Conservation (phyloP, 495 filamentous ascomycete species). For the Aspergillus wentii region DNA sequence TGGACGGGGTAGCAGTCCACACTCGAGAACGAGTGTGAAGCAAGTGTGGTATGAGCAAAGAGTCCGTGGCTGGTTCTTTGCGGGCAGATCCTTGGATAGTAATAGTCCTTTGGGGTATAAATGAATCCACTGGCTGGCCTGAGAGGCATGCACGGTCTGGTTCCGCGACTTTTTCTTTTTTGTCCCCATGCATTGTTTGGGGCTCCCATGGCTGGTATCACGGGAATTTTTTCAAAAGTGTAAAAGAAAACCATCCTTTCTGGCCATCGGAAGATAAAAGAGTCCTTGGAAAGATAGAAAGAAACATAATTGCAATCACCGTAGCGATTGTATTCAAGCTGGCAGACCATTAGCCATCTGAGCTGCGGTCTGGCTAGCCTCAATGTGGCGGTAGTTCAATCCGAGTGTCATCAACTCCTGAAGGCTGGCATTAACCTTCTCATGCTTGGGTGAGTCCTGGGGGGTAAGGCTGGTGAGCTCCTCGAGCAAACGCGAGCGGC, state of each 20-base stretch:
- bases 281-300: background rate
- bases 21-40: too few relatives aligned
- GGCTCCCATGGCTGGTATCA: constrained; percentile 11
- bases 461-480: constrained; percentile 37
- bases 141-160: constrained; percentile 3
- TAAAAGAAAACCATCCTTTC: background rate
- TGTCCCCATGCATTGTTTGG: too few relatives aligned
- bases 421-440: constrained; percentile 45
- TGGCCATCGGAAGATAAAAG: background rate
- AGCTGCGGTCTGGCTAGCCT: constrained; percentile 39
- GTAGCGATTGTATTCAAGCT: too few relatives aligned
- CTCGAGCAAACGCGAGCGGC: constrained; percentile 37
- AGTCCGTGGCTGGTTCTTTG: too few relatives aligned
- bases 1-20: too few relatives aligned
- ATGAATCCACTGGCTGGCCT: constrained; percentile 2
- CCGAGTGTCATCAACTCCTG: constrained; percentile 44
- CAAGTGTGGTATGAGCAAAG: too few relatives aligned
- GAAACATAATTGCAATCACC: constrained; percentile 4
- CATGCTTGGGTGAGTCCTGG: constrained; percentile 39
- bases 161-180: constrained; percentile 4
- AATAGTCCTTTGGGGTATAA: constrained; percentile 5
- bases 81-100: too few relatives aligned
- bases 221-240: background rate
- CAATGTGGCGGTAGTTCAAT: constrained; percentile 40
- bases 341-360: constrained; percentile 30